phyloP scores from a whole-genome alignment of 768 basidiomycete genomes.

The Boletus rex-veris region DNA sequence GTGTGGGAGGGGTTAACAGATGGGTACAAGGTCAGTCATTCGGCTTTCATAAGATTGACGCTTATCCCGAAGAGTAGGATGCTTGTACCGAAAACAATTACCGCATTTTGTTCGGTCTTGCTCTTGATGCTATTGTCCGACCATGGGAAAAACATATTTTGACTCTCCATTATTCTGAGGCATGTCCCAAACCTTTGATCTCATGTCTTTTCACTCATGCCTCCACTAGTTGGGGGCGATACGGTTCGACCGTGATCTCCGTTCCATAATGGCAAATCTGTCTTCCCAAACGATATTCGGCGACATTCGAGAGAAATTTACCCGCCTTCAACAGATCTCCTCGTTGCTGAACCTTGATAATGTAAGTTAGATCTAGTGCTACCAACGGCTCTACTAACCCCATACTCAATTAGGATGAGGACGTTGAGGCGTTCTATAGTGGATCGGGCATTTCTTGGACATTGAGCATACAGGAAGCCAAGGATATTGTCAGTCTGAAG shows the following conservation, averaged over 20 bases:
- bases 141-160: constrained; percentile 93
- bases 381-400: constrained; percentile 4
- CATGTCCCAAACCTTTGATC: constrained; percentile 28
- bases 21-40: constrained; percentile 70
- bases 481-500: constrained; percentile 61
- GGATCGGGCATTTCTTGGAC: constrained; percentile 91
- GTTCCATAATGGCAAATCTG: constrained; percentile 78
- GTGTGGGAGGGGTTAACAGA: constrained; percentile 84
- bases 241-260: constrained; percentile 89
- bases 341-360: constrained; percentile 86
- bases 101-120: constrained; percentile 78
- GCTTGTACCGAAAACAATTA: constrained; percentile 87
- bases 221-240: constrained; percentile 81
- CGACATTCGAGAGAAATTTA: constrained; percentile 88
- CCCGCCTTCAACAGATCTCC: constrained; percentile 88
- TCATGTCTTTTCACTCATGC: not conserved
- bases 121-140: constrained; percentile 82
- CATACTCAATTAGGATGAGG: constrained; percentile 66
- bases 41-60: not conserved
- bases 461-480: constrained; percentile 72
- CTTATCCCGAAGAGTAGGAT: constrained; percentile 47
- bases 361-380: constrained; percentile 35
- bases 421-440: constrained; percentile 92
- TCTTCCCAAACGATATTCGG: constrained; percentile 88
- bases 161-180: constrained; percentile 85